Conservation (phyloP, 495 filamentous ascomycete genomes). For the Aspergillus steynii region DNA sequence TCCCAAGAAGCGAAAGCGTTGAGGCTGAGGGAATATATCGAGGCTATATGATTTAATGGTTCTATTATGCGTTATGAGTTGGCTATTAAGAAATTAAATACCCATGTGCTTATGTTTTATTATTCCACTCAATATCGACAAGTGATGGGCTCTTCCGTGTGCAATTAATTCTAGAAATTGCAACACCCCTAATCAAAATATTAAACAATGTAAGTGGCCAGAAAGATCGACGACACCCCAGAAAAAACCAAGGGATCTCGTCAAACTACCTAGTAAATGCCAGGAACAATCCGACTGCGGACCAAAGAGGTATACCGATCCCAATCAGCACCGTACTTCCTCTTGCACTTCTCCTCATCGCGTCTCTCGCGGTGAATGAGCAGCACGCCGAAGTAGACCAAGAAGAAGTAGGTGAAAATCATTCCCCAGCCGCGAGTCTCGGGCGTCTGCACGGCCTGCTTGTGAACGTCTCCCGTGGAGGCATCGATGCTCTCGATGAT, state of each 20-base stretch:
- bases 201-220: background rate
- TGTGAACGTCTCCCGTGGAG: constrained; percentile 53
- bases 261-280: constrained; percentile 70
- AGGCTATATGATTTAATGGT: background rate
- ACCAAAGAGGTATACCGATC: constrained; percentile 84
- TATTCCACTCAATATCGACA: background rate
- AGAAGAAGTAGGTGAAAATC: constrained; percentile 91
- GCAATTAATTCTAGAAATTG: background rate
- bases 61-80: background rate
- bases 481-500: constrained; percentile 49
- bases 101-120: too few relatives aligned
- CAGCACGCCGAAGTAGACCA: constrained; percentile 88
- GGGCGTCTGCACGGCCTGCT: constrained; percentile 62
- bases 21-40: background rate
- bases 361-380: constrained; percentile 87
- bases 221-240: background rate
- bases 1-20: constrained; percentile 38
- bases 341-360: constrained; percentile 89
- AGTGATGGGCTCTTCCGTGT: background rate
- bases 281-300: constrained; percentile 83
- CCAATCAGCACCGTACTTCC: constrained; percentile 95
- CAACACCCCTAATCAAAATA: background rate
- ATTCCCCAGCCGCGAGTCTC: constrained; percentile 79
- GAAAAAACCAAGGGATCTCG: background rate
- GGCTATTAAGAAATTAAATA: background rate